Conservation (phyloP, 2,329 filamentous ascomycete genomes). For the Celoporthe dispersa region DNA sequence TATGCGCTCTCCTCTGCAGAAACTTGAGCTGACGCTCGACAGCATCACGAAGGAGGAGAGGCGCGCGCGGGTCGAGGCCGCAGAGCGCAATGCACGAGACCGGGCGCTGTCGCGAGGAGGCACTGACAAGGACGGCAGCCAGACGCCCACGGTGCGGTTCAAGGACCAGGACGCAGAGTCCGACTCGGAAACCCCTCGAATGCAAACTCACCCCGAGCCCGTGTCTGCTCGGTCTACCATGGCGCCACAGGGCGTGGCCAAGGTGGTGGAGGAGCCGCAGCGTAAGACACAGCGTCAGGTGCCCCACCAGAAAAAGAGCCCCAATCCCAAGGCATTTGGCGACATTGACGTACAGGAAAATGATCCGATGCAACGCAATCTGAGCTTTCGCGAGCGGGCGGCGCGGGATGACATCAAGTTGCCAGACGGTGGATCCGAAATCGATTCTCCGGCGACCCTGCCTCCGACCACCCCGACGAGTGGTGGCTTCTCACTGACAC, state of each 20-base stretch:
- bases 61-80: constrained; percentile 80
- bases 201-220: constrained; percentile 33
- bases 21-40: constrained; percentile 85
- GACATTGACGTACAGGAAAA: constrained; percentile 35
- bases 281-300: constrained; percentile 38
- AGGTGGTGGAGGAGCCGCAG: constrained; percentile 35
- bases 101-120: constrained; percentile 45
- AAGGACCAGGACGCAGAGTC: constrained; percentile 36
- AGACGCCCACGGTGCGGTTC: constrained; percentile 40
- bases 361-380: constrained; percentile 54
- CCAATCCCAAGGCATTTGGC: constrained; percentile 34
- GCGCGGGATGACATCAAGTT: constrained; percentile 48
- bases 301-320: constrained; percentile 34
- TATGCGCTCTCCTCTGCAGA: constrained; percentile 89
- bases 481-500: constrained; percentile 44
- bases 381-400: constrained; percentile 65
- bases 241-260: constrained; percentile 32
- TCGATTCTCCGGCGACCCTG: constrained; percentile 34
- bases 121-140: constrained; percentile 31
- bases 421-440: constrained; percentile 35
- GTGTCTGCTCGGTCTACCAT: constrained; percentile 35
- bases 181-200: constrained; percentile 34
- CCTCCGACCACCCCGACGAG: constrained; percentile 39
- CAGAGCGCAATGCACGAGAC: constrained; percentile 74
- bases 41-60: constrained; percentile 97